Evolutionary conservation across 164 flowering plant genomes (phyloP), one percentile per base, ranked within the genome.

Genomic region (Amborella trichopoda): DNA sequence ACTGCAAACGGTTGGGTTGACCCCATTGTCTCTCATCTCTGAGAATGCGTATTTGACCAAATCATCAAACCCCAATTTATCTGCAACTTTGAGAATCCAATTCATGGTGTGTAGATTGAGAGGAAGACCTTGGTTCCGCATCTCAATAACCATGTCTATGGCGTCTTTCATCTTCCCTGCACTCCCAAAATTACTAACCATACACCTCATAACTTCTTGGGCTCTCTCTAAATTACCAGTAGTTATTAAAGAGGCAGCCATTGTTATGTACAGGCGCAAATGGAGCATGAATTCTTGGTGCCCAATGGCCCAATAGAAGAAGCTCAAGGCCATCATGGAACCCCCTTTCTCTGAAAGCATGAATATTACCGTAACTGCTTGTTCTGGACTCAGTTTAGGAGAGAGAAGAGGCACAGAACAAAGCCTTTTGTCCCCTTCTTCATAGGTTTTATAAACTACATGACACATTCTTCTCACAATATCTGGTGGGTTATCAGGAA

Each of bases 1-100:
- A 61, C 70, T 77, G 23, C 41, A 60, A 36, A 63, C 37, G 70
- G 86, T 70, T 2, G 82, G 83, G 36, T 28, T 44, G 9, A 74
- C 81, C 27, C 87, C 94, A 72, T 84, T 83, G 9, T 40, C 56
- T 52, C 50, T 58, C 94, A 91, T 81, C 76, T 91, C 94, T 46
- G 68, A 77, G 33, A 91, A 81, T 81, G 73, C 66, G 1, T 76
- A 51, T 66, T 74, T 79, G n/a, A 83, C 89, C 34, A 69, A 40
- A 13, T 72, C 74, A 38, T 71, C 26, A 56, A 45, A 50, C n/a
- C 89, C 78, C 59, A 52, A 53, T 19, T 73, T 80, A 5, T 50
- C 54, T 0, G 69, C 68, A 28, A 67, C 44, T 34, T 53, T 30
- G 3, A 83, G 14, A 22, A 67, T 61, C 33, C 49, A 71, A 63